These are phyloP conservation scores for Vachellia collinsii DNA, from an alignment of 306 rosid species.

Conservation along the genomic window DNA sequence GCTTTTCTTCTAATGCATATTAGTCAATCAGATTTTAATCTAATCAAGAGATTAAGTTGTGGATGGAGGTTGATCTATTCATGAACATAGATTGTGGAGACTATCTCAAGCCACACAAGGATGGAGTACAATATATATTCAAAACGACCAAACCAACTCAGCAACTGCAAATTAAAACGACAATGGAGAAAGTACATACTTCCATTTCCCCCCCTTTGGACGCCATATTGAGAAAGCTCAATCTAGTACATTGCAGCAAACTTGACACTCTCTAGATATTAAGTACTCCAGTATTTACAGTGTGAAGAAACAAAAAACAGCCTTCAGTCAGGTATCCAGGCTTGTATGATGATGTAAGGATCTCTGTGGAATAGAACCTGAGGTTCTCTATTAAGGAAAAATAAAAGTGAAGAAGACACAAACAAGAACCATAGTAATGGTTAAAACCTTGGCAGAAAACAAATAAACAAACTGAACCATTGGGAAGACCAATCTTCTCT, in stretches of 20 bases:
- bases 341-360: conserved; percentile 54
- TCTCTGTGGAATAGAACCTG: conserved; percentile 36
- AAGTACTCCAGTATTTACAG: conserved; percentile 66
- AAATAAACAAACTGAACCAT: conserved; percentile 44
- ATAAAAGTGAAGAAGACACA: conserved; percentile 34
- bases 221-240: conserved; percentile 33
- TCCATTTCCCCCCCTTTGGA: conserved; percentile 21
- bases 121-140: neutral
- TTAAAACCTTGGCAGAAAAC: conserved; percentile 32
- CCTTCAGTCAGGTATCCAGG: conserved; percentile 49
- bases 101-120: neutral
- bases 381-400: conserved; percentile 34
- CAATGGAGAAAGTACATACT: conserved; percentile 32
- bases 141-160: conserved; percentile 3
- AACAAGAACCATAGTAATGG: conserved; percentile 53
- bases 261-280: conserved; percentile 56
- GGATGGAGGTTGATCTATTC: neutral
- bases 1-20: neutral
- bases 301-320: conserved; percentile 38
- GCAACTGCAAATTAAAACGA: conserved; percentile 29
- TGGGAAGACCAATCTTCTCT: conserved; percentile 49
- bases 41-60: neutral
- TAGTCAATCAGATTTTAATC: neutral
- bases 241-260: conserved; percentile 45
- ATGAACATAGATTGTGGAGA: conserved; percentile 7